Evolutionary conservation across 2,329 filamentous ascomycete genomes (phyloP), one percentile per base, ranked within the genome.

Genomic region (Arthroderma sp.): DNA sequence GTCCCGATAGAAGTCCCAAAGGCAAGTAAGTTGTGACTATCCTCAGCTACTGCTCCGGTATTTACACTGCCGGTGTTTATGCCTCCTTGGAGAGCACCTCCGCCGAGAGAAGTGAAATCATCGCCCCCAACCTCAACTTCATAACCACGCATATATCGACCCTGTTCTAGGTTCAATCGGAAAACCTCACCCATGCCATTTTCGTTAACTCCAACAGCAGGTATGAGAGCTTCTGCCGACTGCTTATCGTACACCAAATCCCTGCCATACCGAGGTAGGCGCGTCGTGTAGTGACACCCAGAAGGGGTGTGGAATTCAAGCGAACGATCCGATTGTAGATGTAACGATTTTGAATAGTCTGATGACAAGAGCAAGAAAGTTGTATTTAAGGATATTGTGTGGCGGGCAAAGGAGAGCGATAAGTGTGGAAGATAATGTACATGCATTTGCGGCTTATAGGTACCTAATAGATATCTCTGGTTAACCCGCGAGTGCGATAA

Each of bases 1-100:
- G 91, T 95, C n/a, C 93, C 91, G 58, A 93, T 76, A 2, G 89
- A 91, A 0, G 93, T 98, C 55, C 94, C 93, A 66, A 98, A 98
- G 0, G 91, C 91, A 35, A 91, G 79, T 3, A 98, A 77, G 58
- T 93, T 93, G 70, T 98, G 93, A 52, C 87, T 91, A 41, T 85
- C 81, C 68, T 96, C 88, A 2, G 93, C 93, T 60, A 95, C 82
- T 2, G 91, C 86, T 11, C 84, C 91, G 6, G 85, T 85, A 67
- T 97, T 96, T 55, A 97, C 90, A 54, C 86, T 85, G 13, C 91
- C 90, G 0, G 88, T 86, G 58, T 85, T 80, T 51, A 96, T 87
- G 53, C 91, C 87, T 59, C 91, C 91, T 68, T 97, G 91, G 28
- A 96, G 72, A 1, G 90, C 85, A 38, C 84, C 83, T 17, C 83